phyloP scores from a whole-genome alignment of 2,329 filamentous ascomycete species.

The Scedosporium minutisporum region DNA sequence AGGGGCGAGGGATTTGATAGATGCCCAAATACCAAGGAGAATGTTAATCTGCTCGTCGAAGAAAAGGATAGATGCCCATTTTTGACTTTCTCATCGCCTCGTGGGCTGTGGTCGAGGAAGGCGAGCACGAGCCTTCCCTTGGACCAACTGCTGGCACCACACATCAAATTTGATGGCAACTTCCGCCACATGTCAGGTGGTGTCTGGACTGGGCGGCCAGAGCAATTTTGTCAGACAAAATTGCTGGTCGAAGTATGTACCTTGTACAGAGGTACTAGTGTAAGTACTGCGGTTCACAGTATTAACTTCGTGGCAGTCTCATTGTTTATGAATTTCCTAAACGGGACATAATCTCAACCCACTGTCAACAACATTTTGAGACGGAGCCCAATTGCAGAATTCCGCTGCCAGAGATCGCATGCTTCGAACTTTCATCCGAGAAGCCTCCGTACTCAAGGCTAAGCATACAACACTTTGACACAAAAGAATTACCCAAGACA shows the following conservation, averaged over 20 bases:
- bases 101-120: no score
- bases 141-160: background rate
- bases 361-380: background rate
- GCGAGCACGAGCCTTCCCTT: no score
- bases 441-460: no score
- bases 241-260: background rate
- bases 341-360: background rate
- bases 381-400: background rate
- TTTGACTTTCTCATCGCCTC: no score
- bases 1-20: background rate
- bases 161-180: background rate
- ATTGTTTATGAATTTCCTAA: conserved; percentile 5
- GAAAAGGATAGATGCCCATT: background rate
- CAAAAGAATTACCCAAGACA: no score
- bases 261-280: no score
- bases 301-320: no score
- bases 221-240: no score
- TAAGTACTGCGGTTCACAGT: background rate
- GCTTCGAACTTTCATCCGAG: no score
- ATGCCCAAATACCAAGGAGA: background rate
- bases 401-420: background rate
- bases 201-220: no score
- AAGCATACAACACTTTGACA: no score
- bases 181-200: no score
- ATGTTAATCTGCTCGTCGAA: background rate